Evolutionary conservation across 177 flowering plant genomes (phyloP), one percentile per base, ranked within the genome.

Genomic region (Vitis hybrid): DNA sequence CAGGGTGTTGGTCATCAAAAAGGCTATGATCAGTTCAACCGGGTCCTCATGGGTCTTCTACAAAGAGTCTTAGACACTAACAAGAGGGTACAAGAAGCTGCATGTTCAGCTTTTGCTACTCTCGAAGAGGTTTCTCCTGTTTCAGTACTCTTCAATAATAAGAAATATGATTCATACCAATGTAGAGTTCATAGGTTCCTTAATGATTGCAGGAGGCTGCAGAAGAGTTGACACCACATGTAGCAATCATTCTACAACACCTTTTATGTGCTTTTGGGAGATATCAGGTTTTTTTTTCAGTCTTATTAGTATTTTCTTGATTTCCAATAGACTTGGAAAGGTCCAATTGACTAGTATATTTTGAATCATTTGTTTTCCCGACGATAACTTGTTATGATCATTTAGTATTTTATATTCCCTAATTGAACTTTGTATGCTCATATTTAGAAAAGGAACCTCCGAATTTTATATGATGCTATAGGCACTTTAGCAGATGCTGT

Each of bases 401-500:
- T 15, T 19, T 19, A n/a, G 15, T 64, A 13, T 47, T 47, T 10
- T 63, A 47, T 24, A 24, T 50, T 10, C 20, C 17, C 19, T 0
- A 17, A 17, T 62, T 71, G 1, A 24, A 24, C 58, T 18, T 51
- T 3, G 66, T 20, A 24, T 24, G 14, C 47, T 28, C 31, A 17
- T 53, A 10, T 56, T 2, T 66, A 94, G 99, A 92, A 86, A 80
- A 77, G 92, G 65, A 94, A 96, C 69, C 88, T 96, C 24, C 98
- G n/a, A n/a, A n/a, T n/a, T n/a, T n/a, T n/a, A n/a, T n/a, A n/a
- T n/a, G n/a, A n/a, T n/a, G n/a, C n/a, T 65, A 88, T 94, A 80
- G 97, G 97, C 74, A 94, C 98, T 58, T 80, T 96, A 71, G 97
- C 98, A n/a, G 99, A 94, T 77, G 98, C 97, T 68, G 97, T 96